Evolutionary conservation across 345 rosid genomes (phyloP).

Genomic region (Eucalyptus cloeziana): DNA sequence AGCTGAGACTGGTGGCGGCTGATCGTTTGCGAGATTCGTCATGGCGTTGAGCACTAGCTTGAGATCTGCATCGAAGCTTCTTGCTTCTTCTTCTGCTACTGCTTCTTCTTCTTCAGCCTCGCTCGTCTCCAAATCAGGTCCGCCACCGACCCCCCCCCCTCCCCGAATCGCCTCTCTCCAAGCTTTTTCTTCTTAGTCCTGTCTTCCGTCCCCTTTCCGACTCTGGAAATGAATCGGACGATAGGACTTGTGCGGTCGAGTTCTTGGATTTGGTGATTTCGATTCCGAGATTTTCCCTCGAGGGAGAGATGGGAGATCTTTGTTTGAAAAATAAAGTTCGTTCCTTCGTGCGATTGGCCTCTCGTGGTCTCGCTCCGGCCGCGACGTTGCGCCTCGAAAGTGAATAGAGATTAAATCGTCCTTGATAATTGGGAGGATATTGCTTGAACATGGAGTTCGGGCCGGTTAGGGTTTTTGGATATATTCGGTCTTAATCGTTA

Average conservation of each 20-base stretch:
- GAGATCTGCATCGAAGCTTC: conserved; percentile 63
- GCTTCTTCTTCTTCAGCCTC: conserved; percentile 2
- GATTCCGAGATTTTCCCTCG: neutral
- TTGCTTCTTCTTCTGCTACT: conserved; percentile 43
- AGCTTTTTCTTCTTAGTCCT: neutral
- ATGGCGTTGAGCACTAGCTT: conserved; percentile 67
- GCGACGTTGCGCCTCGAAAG: neutral
- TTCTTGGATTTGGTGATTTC: neutral
- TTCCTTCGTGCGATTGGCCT: neutral
- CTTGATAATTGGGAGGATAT: neutral
- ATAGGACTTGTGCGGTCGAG: neutral
- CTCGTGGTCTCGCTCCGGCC: neutral
- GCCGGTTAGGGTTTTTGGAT: neutral
- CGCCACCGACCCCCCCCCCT: neutral
- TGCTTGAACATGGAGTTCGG: neutral
- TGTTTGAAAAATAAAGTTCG: neutral
- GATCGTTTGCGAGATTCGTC: neutral
- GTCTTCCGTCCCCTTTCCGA: neutral
- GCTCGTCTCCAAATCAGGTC: conserved; percentile 50
- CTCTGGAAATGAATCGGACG: neutral
- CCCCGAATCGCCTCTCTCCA: neutral
- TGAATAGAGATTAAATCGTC: neutral
- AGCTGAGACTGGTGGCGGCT: neutral
- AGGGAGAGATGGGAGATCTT: neutral
- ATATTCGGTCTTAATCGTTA: neutral